Conservation (phyloP, 2,329 filamentous ascomycete genomes). For the Penicillium palitans region DNA sequence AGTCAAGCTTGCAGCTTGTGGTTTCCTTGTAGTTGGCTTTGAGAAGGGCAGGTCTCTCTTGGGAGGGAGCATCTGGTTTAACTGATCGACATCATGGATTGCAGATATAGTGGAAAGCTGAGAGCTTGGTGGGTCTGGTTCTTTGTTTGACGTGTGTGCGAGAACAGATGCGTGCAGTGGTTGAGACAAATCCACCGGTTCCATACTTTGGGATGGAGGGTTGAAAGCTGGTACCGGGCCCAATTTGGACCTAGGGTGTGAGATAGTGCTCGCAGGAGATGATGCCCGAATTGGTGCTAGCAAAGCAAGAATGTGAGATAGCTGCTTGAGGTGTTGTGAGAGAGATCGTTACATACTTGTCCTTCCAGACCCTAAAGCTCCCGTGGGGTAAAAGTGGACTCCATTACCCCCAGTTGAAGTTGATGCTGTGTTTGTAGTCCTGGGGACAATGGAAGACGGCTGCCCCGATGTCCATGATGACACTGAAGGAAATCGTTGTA, state of each 20-base stretch:
- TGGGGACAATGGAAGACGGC: conserved; percentile 10
- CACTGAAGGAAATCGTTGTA: conserved; percentile 26
- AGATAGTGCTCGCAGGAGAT: conserved; percentile 7
- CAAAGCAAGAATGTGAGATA: background rate
- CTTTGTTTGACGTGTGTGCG: background rate
- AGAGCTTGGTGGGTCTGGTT: background rate
- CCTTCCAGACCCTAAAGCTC: conserved; percentile 2
- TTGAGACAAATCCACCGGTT: background rate
- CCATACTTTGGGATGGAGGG: background rate
- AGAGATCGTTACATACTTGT: conserved; percentile 12
- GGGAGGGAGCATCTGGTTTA: conserved; percentile 43
- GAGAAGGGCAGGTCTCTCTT: conserved; percentile 45
- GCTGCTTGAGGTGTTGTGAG: background rate
- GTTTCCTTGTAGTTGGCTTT: conserved; percentile 27
- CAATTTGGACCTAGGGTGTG: background rate
- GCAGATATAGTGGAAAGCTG: conserved; percentile 30
- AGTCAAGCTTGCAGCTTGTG: background rate
- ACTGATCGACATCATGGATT: conserved; percentile 29
- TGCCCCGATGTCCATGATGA: conserved; percentile 29
- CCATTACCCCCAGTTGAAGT: conserved; percentile 11
- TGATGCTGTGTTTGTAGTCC: background rate
- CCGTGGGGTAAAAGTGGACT: conserved; percentile 4
- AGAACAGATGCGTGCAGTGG: background rate
- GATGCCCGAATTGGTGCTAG: conserved; percentile 13
- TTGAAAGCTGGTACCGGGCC: background rate